Percentiles rank a stretch among this genome's conserved stretches.
These are phyloP conservation scores for Amanita pallidorosea DNA, from an alignment of 768 basidiomycete species.

Conservation along the genomic window DNA sequence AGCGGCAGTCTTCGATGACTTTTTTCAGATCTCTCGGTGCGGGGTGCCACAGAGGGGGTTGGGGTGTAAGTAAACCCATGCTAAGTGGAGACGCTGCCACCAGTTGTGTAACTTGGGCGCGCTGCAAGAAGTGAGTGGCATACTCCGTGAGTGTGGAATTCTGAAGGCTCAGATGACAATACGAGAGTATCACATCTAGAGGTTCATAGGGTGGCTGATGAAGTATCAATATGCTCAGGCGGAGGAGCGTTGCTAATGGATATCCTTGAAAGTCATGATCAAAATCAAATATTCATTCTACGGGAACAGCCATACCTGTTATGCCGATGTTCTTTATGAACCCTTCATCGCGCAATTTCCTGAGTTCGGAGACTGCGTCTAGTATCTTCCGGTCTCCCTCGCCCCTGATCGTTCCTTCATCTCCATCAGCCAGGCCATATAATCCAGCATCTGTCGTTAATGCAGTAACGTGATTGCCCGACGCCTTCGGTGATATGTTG, in stretches of 20 bases:
- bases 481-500: slow-evolving; percentile 32
- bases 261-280: slow-evolving; percentile 38
- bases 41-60: slow-evolving; percentile 66
- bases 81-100: slow-evolving; percentile 74
- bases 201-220: slow-evolving; percentile 59
- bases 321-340: slow-evolving; percentile 68
- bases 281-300: not conserved
- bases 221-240: slow-evolving; percentile 65
- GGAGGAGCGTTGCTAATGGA: slow-evolving; percentile 74
- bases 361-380: slow-evolving; percentile 54
- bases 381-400: slow-evolving; percentile 67
- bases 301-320: slow-evolving; percentile 37
- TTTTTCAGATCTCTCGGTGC: slow-evolving; percentile 41
- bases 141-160: slow-evolving; percentile 52
- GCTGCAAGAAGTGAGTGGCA: slow-evolving; percentile 41
- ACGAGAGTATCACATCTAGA: slow-evolving; percentile 71
- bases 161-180: slow-evolving; percentile 72
- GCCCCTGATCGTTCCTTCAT: slow-evolving; percentile 47
- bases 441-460: slow-evolving; percentile 38
- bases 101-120: slow-evolving; percentile 59
- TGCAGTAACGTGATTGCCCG: slow-evolving; percentile 48
- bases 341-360: slow-evolving; percentile 62
- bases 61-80: slow-evolving; percentile 65
- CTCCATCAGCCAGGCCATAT: slow-evolving; percentile 56
- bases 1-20: slow-evolving; percentile 29